Conservation (phyloP, 129 eudicot species). For the Saussurea involucrata region DNA sequence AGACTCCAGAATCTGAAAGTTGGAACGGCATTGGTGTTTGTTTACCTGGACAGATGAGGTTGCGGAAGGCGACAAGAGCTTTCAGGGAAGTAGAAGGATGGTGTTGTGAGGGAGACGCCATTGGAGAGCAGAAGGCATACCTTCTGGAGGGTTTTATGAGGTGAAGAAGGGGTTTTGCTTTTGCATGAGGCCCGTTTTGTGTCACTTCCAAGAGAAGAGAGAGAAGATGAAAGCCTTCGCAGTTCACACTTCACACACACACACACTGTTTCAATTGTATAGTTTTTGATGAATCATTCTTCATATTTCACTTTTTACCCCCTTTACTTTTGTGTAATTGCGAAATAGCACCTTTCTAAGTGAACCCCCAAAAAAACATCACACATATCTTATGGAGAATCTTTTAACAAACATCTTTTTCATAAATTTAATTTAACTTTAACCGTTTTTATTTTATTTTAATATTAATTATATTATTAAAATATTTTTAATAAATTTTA, state of each 20-base stretch:
- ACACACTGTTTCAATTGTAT: slow-evolving; percentile 13
- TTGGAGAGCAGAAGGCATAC: slow-evolving; percentile 24
- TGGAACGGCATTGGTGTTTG: not conserved
- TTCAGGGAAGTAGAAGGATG: slow-evolving; percentile 21
- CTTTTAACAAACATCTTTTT: not conserved
- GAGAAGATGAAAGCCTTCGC: slow-evolving; percentile 12
- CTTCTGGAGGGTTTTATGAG: slow-evolving; percentile 11
- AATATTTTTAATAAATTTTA: not conserved
- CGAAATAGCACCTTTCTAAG: not conserved
- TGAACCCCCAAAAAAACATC: not conserved
- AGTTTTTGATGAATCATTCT: slow-evolving; percentile 6
- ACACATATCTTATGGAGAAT: not conserved
- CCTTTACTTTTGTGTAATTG: not conserved
- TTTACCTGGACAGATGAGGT: slow-evolving; percentile 39
- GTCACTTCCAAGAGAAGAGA: slow-evolving; percentile 49
- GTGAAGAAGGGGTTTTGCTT: slow-evolving; percentile 34
- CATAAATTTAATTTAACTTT: not conserved
- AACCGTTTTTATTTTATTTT: not conserved
- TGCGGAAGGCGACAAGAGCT: slow-evolving; percentile 45
- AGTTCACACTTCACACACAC: not conserved
- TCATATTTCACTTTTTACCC: not conserved
- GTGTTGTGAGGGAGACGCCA: slow-evolving; percentile 32
- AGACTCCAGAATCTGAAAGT: slow-evolving; percentile 5
- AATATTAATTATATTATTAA: not conserved
- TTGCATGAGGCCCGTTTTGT: slow-evolving; percentile 50